These are phyloP conservation scores for Alloteropsis semialata DNA, from an alignment of 176 grass and related monocot species.

Conservation along the genomic window DNA sequence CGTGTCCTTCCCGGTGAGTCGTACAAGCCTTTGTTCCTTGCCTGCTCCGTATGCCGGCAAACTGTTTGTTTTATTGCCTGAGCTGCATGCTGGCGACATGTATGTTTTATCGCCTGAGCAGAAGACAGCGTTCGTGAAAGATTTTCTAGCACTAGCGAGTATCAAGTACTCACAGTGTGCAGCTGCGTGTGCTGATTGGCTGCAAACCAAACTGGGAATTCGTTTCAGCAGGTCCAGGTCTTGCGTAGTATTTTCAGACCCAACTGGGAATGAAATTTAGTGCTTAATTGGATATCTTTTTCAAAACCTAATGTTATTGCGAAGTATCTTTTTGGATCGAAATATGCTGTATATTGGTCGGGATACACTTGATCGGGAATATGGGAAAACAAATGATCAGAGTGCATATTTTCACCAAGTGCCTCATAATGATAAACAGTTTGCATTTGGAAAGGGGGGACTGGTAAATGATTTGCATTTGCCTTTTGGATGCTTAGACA, in stretches of 20 bases:
- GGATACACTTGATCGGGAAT: not conserved
- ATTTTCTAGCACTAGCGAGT: not conserved
- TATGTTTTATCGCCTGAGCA: constrained; percentile 9
- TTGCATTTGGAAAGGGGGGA: not conserved
- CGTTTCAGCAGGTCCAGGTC: not conserved
- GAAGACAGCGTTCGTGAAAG: not conserved
- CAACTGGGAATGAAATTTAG: not conserved
- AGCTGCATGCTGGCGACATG: constrained; percentile 11
- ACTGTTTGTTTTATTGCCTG: constrained; percentile 31
- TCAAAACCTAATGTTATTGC: not conserved
- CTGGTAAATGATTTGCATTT: not conserved
- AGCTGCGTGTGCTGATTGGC: not conserved
- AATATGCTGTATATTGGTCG: not conserved
- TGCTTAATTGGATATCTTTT: not conserved
- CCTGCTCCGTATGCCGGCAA: not conserved
- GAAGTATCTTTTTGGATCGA: not conserved
- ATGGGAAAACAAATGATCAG: not conserved
- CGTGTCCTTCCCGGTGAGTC: constrained; percentile 67
- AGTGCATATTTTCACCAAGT: not conserved
- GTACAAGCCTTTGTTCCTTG: not conserved
- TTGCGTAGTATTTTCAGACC: not conserved
- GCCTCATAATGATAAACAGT: not conserved
- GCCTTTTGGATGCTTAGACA: not conserved
- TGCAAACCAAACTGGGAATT: not conserved
- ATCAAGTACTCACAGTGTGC: not conserved